Base-by-base conservation (phyloP, 2,329 filamentous ascomycete species). In the Mycosphaerelloides madeirae region DNA sequence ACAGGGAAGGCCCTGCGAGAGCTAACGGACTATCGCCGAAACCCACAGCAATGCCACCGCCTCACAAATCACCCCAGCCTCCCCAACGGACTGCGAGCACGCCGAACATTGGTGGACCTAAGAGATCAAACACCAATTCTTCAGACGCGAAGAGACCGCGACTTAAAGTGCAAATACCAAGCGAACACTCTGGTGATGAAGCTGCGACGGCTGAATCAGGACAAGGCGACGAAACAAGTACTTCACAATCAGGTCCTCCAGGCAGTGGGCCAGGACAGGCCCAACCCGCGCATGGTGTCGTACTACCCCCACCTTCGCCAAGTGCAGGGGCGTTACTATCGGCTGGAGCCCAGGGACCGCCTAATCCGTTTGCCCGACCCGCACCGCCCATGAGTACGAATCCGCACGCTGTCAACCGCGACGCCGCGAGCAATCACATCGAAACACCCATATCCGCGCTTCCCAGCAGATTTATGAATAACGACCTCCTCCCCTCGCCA, bases 401-500 rank as follows among this genome's bases (percentile, higher is more conserved):
- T 60, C 58, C 61, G 19, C 61, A 63, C 33, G 57, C 60, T 8
- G 50, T 58, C 37, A 65, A 64, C 33, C 54, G 61, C 7, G 58
- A 68, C 67, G 46, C 69, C 59, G 59, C 51, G 29, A 60, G 61
- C 38, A 68, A 65, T 38, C 51, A 62, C 31, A 83, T 80, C 35
- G 83, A 93, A 61, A 93, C 93, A 0, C 93, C 93, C 0, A 89
- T 94, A n/a, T 96, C 90, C 2, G 90, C 91, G 3, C 74, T 98
- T 9, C 93, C 93, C 0, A 95, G 87, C 39, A 81, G 91, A 31
- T 96, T 97, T 65, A 83, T 97, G 56, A 85, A 83, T 46, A 87
- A 86, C 53, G 87, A 90, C 29, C 81, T 96, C 42, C 74, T 97
- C 13, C 90, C 93, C 0, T 95, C 87, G 44, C 93, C 93, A 0